Evolutionary conservation across 345 rosid genomes (phyloP), one percentile per base, ranked within the genome.

Genomic region (Euphorbia lathyris): DNA sequence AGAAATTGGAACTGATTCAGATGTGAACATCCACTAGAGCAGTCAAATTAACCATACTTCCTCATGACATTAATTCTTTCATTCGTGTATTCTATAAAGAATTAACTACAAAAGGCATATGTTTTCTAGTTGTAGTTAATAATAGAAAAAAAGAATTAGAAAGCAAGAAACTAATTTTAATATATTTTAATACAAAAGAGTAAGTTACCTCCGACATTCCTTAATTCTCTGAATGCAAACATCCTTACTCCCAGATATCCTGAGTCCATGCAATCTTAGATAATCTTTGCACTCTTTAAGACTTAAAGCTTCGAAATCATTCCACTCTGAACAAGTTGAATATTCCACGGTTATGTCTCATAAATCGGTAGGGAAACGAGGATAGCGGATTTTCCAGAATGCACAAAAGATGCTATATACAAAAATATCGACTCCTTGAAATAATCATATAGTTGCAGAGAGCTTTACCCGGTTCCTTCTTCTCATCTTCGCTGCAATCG

Each of bases 251-350:
- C 94, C 90, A 40, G 85, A 65, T 48, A 89, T 36, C 72, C 91
- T 71, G 25, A 89, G 79, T 48, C 87, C 83, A 74, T 85, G 73
- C 59, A 66, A 74, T 45, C 88, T 74, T 59, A 89, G 57, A 71
- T 85, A 85, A 14, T 83, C 80, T 76, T 85, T 85, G 73, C 88
- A 87, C n/a, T 77, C 79, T 51, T 65, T 71, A 16, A 85, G 25
- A 69, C 73, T 78, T 14, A 85, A 68, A 68, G 53, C 67, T 69
- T 79, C 80, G 59, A 83, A 67, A 63, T 78, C 74, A 9, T 75
- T 68, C 47, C 79, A 82, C 45, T 71, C 89, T 85, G 79, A 65
- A 52, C 55, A 43, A 47, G 25, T 57, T 63, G 36, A 77, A 71
- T 68, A 50, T 72, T 58, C 40, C 26, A 62, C 47, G 34, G 9